Evolutionary conservation across 2,329 filamentous ascomycete species (phyloP), one percentile per base, ranked within the genome.

Genomic region (Penicillium rolfsii): DNA sequence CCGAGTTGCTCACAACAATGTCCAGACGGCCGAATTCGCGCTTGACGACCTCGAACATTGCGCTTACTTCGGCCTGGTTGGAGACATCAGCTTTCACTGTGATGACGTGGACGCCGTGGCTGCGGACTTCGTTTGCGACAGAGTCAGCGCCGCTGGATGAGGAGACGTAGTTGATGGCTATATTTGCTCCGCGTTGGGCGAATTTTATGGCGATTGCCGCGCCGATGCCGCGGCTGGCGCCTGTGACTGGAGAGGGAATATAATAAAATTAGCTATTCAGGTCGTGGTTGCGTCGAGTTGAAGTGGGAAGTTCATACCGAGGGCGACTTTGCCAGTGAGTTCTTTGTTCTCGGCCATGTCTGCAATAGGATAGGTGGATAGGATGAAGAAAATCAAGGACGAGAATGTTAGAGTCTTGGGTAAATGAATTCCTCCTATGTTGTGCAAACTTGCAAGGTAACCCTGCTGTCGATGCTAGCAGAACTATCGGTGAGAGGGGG

Each of bases 201-300:
- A 67, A 52, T 43, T 69, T 69, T 0, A 67, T 57, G 49, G 64
- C 64, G 9, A 69, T 67, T 4, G 64, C 60, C 7, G 67, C 67
- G 22, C 67, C 67, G 55, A 69, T 67, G n/a, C 67, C 67, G 33
- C 67, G 65, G 58, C 65, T 69, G 24, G 64, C 59, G 8, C 67
- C 67, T 5, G 67, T 68, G 28, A 69, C 65, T 69, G 46, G 12
- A 33, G 30, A 12, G 8, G 16, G 4, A 16, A 28, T 5, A 8
- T 5, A n/a, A 5, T 53, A 48, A 45, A 38, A 41, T 16, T 58
- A 6, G 28, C 30, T 30, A 35, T 14, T 38, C 38, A 9, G n/a
- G 2, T 24, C 43, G 5, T 40, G 35, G n/a, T 8, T 12, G 28
- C 4, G 28, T 49, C 2, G 35, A 9, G 8, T 16, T 28, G 24